A percentile compares a stretch with the other conserved stretches of the same genome.
These are phyloP conservation scores for Podospora didyma DNA, from an alignment of 495 filamentous ascomycete genomes.

Conservation along the genomic window DNA sequence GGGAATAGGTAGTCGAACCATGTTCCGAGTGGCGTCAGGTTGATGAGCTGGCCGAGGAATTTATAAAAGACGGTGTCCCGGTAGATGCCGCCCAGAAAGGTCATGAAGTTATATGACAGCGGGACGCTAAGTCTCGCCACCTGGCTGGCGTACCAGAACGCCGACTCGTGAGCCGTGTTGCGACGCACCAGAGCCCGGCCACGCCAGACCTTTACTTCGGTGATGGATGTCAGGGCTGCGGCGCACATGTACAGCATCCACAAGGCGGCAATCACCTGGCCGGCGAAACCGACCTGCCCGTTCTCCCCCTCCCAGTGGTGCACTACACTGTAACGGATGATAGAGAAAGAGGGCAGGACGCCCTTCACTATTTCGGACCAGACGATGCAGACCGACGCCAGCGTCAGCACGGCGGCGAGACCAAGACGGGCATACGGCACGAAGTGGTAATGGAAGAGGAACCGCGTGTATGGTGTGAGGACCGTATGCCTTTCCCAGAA, in stretches of 20 bases:
- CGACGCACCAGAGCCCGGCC: slow-evolving; percentile 85
- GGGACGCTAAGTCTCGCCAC: slow-evolving; percentile 89
- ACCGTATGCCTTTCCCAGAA: slow-evolving; percentile 52
- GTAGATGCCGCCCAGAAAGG: slow-evolving; percentile 72
- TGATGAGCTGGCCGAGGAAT: slow-evolving; percentile 80
- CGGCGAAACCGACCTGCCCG: slow-evolving; percentile 74
- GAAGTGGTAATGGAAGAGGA: slow-evolving; percentile 66
- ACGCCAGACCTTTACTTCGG: slow-evolving; percentile 90
- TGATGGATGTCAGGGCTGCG: slow-evolving; percentile 78
- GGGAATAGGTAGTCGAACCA: slow-evolving; percentile 89
- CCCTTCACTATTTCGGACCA: slow-evolving; percentile 90
- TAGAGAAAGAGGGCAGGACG: slow-evolving; percentile 66
- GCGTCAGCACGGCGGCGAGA: slow-evolving; percentile 60
- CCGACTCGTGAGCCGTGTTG: slow-evolving; percentile 85
- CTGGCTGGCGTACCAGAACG: slow-evolving; percentile 90
- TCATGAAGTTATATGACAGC: slow-evolving; percentile 91
- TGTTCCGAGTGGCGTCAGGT: slow-evolving; percentile 75
- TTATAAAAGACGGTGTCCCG: slow-evolving; percentile 73
- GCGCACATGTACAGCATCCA: slow-evolving; percentile 93
- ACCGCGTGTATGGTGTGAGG: slow-evolving; percentile 83
- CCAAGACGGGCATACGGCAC: slow-evolving; percentile 59
- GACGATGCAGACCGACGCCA: slow-evolving; percentile 77
- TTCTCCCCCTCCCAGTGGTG: slow-evolving; percentile 63
- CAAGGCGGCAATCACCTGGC: slow-evolving; percentile 74
- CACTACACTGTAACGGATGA: slow-evolving; percentile 80